phyloP scores from a whole-genome alignment of 176 grass and related monocot species.

The Musa beccarii region DNA sequence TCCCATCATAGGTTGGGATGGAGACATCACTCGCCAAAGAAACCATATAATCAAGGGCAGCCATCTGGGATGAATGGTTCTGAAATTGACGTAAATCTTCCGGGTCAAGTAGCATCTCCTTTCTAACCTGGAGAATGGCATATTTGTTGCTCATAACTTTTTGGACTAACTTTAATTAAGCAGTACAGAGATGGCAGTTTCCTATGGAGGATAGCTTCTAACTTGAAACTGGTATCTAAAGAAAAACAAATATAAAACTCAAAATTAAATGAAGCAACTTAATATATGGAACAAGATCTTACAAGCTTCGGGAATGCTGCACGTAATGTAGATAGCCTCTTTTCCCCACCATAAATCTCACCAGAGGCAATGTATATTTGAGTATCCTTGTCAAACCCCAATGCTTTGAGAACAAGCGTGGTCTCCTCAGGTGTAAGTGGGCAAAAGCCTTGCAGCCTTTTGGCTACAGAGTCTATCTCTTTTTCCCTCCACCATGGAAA shows the following conservation, averaged over 20 bases:
- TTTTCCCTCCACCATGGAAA: constrained; percentile 99
- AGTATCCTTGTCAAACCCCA: constrained; percentile 63
- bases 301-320: constrained; percentile 73
- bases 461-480: constrained; percentile 68
- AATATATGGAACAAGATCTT: constrained; percentile 11
- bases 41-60: constrained; percentile 91
- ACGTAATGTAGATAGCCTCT: constrained; percentile 50
- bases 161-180: not conserved
- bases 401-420: constrained; percentile 61
- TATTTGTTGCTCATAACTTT: not conserved
- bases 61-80: constrained; percentile 98
- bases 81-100: constrained; percentile 62
- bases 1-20: constrained; percentile 84
- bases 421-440: constrained; percentile 88
- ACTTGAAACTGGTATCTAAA: not conserved
- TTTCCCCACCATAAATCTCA: constrained; percentile 81
- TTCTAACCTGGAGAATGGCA: constrained; percentile 48
- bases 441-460: constrained; percentile 79
- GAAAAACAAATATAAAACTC: not conserved
- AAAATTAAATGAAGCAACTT: not conserved
- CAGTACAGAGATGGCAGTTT: not conserved
- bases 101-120: constrained; percentile 70
- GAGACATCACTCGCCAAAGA: constrained; percentile 83
- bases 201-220: not conserved
- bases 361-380: constrained; percentile 73